Base-by-base conservation (phyloP, 768 basidiomycete genomes). In the Xerocomellus dryophilus region DNA sequence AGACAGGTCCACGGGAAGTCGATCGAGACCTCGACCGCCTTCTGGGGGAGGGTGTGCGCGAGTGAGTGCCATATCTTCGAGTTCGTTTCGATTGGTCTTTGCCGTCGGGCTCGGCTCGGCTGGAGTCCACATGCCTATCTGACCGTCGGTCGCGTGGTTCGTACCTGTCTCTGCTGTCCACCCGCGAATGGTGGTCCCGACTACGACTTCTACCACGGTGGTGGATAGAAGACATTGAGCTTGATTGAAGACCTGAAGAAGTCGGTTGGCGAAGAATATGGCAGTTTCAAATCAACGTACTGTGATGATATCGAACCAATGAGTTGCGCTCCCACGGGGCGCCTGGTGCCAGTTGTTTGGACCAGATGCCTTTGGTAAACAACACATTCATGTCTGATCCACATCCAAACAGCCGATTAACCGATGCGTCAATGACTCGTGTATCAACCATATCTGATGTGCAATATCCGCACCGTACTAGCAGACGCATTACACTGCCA, bases 381-480 rank as follows among this genome's bases (percentile, higher is more conserved):
- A 70, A 41, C 43, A 29, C 59, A 39, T 43, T 50, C 44, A 40
- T 49, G 20, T 51, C 15, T 32, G 46, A 66, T 51, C 62, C 64
- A 61, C 62, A 40, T 53, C 21, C 32, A 43, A 34, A 43, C 17
- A 21, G 1, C 63, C 64, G 64, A 66, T 38, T 51, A 65, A 40
- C 62, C 63, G 58, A 56, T 57, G 21, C 50, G 45, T 58, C 52
- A 36, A 48, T 43, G 42, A 58, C 44, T 42, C 46, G 31, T 48
- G 53, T 43, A 39, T 50, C 27, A 29, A 54, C 42, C 50, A 25
- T 38, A 46, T 51, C 53, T 63, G 39, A 60, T 59, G 64, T 39
- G 48, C 64, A 66, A 65, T 66, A 49, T 65, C 65, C 63, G 61
- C 65, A 43, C 65, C 63, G 55, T 65, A 29, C 29, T 29, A 64